These are phyloP conservation scores for Nadsonia starkeyi-henricii DNA, from an alignment of 1,139 yeast species.

Conservation along the genomic window DNA sequence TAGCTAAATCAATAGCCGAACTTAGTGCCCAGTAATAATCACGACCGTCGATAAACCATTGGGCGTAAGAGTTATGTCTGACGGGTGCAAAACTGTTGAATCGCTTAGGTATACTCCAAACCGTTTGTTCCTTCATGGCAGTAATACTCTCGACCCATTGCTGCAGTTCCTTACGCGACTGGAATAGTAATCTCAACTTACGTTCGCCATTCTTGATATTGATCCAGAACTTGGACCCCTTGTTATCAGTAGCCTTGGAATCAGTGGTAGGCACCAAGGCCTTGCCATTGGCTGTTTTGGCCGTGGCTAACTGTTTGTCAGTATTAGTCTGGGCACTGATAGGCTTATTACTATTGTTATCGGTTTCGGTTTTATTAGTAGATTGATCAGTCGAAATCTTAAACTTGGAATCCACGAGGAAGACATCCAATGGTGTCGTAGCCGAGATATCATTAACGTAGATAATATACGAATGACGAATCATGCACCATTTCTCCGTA, in stretches of 20 bases:
- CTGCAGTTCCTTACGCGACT: slow-evolving; percentile 53
- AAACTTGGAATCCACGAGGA: slow-evolving; percentile 63
- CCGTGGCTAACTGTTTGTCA: slow-evolving; percentile 3
- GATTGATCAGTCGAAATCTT: slow-evolving; percentile 25
- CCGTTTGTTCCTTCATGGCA: slow-evolving; percentile 50
- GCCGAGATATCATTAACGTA: slow-evolving; percentile 78
- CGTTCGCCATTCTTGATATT: slow-evolving; percentile 73
- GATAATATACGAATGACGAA: slow-evolving; percentile 71
- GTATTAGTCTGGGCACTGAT: slow-evolving; percentile 2
- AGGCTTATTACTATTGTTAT: slow-evolving; percentile 2
- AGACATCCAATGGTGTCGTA: slow-evolving; percentile 82
- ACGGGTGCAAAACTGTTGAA: slow-evolving; percentile 91
- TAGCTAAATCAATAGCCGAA: slow-evolving; percentile 84
- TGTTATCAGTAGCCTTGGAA: slow-evolving; percentile 12
- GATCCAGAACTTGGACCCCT: slow-evolving; percentile 36
- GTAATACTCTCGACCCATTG: slow-evolving; percentile 68
- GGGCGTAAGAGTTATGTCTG: slow-evolving; percentile 71
- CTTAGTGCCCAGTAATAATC: slow-evolving; percentile 96
- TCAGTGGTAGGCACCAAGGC: slow-evolving; percentile 6
- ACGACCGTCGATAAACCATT: slow-evolving; percentile 94
- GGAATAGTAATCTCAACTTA: slow-evolving; percentile 57
- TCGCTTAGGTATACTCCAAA: slow-evolving; percentile 63
- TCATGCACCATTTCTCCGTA: slow-evolving; percentile 81
- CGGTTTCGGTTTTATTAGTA: neutral
- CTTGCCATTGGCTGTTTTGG: slow-evolving; percentile 9